A percentile compares a stretch with the other conserved stretches of the same genome.
Conservation (phyloP, 164 flowering plant genomes). For the Piper betle region DNA sequence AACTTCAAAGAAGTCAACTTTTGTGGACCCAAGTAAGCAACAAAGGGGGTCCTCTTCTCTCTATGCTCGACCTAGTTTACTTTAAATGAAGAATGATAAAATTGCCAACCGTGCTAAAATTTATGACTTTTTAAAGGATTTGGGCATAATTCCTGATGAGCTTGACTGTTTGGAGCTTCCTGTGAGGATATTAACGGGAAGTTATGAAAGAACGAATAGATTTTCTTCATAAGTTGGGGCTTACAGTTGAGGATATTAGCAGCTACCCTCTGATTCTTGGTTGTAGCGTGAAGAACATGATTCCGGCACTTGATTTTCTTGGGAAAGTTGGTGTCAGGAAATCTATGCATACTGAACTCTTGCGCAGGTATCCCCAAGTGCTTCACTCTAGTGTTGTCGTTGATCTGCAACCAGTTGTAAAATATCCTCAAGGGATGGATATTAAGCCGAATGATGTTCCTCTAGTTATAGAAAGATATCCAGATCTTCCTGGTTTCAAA, state of each 20-base stretch:
- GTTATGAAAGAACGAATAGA: conserved; percentile 93
- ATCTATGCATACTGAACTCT: conserved; percentile 57
- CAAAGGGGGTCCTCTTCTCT: conserved; percentile 35
- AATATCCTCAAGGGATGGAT: conserved; percentile 84
- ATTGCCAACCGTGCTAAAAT: conserved; percentile 53
- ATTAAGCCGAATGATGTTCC: conserved; percentile 69
- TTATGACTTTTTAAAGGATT: conserved; percentile 59
- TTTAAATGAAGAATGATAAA: conserved; percentile 69
- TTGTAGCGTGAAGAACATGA: conserved; percentile 94
- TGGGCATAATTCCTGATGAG: conserved; percentile 85
- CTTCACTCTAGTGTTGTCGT: conserved; percentile 91
- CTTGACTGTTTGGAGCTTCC: conserved; percentile 94
- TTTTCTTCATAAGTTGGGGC: conserved; percentile 76
- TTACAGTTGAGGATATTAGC: conserved; percentile 78
- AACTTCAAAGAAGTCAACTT: conserved; percentile 15
- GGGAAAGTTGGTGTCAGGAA: conserved; percentile 82
- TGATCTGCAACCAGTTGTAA: conserved; percentile 89
- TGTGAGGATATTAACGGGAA: conserved; percentile 38
- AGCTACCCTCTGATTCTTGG: conserved; percentile 92
- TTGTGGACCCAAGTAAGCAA: conserved; percentile 13
- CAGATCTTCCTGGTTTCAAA: conserved; percentile 87
- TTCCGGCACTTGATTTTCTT: conserved; percentile 92
- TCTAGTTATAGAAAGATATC: conserved; percentile 72
- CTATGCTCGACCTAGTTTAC: conserved; percentile 70
- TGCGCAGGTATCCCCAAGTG: conserved; percentile 85